Evolutionary conservation across 768 basidiomycete genomes (phyloP), one percentile per base, ranked within the genome.

Genomic region (Rhodosporidiobolus odoratus): DNA sequence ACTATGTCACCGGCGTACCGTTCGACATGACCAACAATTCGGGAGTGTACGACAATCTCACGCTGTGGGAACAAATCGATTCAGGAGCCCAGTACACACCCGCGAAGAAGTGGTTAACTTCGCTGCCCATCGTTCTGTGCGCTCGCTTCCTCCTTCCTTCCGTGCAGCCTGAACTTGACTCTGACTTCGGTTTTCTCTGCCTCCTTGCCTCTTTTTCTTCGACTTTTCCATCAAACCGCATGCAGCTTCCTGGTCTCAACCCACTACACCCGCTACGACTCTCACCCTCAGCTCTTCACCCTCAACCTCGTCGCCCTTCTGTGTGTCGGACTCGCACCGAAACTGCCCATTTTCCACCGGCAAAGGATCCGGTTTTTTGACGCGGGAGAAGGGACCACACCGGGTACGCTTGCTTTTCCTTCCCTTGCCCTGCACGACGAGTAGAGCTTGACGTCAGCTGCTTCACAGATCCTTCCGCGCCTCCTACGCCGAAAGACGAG

Each of bases 31-130:
- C 90, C 69, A 82, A 89, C 53, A 89, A 91, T 75, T 89, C 88
- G 17, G 96, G 96, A 32, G 96, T 92, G 19, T 99, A 95, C 81
- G 96, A 98, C 79, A 92, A 97, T 76, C 85, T 98, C 58, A 98
- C 96, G 0, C 83, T 99, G 38, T 99, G 96, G 96, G 96, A 99
- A 78, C 96, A 99, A 83, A 99, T 99, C 59, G 96, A 99, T 80
- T 89, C 91, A 59, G 96, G 96, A 47, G 96, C 94, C 1, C 96
- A 98, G 77, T 96, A 98, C 80, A 99, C 96, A 9, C 96, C 96
- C 1, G 88, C 96, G 9, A 96, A 92, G 83, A 99, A 99, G 79
- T 98, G 93, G 92, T 83, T 99, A 37, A 85, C 96, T 69, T 86
- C 86, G 62, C 87, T 93, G 13, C 96, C 96, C 0, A 88, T 98